These are phyloP conservation scores for Amanita brunnescens DNA, from an alignment of 768 basidiomycete species.

Conservation along the genomic window DNA sequence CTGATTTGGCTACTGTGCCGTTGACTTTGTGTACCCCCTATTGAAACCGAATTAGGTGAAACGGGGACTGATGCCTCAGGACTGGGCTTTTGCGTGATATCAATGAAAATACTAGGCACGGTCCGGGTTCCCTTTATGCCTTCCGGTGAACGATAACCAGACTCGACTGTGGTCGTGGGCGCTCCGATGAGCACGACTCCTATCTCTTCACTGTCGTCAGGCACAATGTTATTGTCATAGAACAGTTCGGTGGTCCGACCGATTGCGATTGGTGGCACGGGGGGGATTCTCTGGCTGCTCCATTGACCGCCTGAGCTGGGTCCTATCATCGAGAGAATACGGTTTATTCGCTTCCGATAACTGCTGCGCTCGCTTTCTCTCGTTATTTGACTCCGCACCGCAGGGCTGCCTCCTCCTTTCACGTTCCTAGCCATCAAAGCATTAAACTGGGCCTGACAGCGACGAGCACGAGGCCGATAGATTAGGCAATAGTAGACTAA, in stretches of 20 bases:
- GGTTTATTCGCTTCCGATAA: background rate
- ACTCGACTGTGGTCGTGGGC: background rate
- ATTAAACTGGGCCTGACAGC: constrained; percentile 12
- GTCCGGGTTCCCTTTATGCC: background rate
- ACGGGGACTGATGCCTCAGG: constrained; percentile 1
- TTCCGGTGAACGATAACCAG: background rate
- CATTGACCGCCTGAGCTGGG: background rate
- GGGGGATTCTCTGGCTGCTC: background rate
- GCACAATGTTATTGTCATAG: background rate
- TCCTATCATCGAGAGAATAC: background rate
- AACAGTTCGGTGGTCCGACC: background rate
- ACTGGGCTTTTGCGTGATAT: background rate
- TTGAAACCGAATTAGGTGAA: background rate
- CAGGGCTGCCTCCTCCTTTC: background rate
- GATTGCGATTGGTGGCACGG: too few relatives aligned
- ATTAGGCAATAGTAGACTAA: constrained; percentile 35
- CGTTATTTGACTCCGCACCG: background rate
- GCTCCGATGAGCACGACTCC: background rate
- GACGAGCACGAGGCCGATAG: constrained; percentile 37
- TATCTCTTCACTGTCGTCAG: background rate
- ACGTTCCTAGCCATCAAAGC: background rate
- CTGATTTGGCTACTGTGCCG: background rate
- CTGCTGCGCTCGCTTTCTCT: background rate
- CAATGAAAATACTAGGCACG: background rate
- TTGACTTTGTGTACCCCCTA: background rate